Percentiles rank a stretch among this genome's conserved stretches.
Evolutionary conservation across 306 rosid species (phyloP).

Genomic region (barrel medic (Medicago truncatula)): DNA sequence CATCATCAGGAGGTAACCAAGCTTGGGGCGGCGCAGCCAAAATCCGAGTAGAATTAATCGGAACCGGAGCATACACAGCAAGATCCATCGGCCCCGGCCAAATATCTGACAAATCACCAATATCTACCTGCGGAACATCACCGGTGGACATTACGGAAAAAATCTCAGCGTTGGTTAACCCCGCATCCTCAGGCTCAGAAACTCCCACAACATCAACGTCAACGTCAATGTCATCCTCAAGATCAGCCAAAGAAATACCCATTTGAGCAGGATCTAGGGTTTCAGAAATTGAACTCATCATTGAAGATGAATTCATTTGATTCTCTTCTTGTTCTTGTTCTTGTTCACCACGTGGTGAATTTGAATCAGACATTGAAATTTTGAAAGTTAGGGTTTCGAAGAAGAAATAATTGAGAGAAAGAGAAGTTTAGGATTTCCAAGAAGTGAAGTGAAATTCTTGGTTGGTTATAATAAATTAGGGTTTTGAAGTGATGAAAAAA

Average conservation of each 20-base stretch:
- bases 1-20: background rate
- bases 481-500: slow-evolving; percentile 16
- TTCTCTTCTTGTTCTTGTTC: background rate
- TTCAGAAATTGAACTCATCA: slow-evolving; percentile 15
- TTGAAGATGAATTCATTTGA: background rate
- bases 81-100: slow-evolving; percentile 31
- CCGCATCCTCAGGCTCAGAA: too few relatives aligned
- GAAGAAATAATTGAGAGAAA: background rate
- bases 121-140: too few relatives aligned
- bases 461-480: slow-evolving; percentile 16
- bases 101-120: background rate
- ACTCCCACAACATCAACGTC: too few relatives aligned
- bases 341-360: background rate
- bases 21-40: slow-evolving; percentile 32
- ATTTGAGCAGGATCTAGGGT: slow-evolving; percentile 17
- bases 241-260: background rate
- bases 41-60: slow-evolving; percentile 18
- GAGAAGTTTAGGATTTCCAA: background rate
- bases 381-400: slow-evolving; percentile 34
- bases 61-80: slow-evolving; percentile 14
- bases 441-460: background rate
- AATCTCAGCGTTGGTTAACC: background rate
- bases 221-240: background rate
- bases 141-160: too few relatives aligned
- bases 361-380: slow-evolving; percentile 12